phyloP scores from a whole-genome alignment of 2,329 filamentous ascomycete genomes.

The Coniochaeta ligniaria region DNA sequence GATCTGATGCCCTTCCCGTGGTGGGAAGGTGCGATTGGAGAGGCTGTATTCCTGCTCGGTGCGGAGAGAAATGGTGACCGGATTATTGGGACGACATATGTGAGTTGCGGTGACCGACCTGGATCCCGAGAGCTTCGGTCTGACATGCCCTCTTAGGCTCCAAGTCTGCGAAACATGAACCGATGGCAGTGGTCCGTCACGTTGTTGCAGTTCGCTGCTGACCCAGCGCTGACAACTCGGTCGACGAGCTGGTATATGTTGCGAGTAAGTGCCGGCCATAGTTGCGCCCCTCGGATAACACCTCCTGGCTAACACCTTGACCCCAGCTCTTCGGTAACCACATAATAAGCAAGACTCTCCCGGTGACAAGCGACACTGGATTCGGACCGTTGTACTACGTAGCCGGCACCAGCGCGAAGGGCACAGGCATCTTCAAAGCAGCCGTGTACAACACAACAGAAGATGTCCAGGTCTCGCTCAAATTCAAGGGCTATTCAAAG shows the following conservation, averaged over 20 bases:
- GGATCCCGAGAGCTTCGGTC: slow-evolving; percentile 5
- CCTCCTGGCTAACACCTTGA: neutral
- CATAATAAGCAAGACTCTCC: slow-evolving; percentile 37
- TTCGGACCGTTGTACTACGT: slow-evolving; percentile 43
- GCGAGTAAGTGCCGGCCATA: slow-evolving; percentile 11
- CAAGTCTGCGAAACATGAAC: slow-evolving; percentile 41
- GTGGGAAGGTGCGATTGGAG: slow-evolving; percentile 55
- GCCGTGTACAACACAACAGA: slow-evolving; percentile 45
- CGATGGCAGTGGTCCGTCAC: slow-evolving; percentile 44
- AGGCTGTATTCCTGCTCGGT: slow-evolving; percentile 58
- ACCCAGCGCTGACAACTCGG: slow-evolving; percentile 37
- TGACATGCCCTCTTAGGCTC: slow-evolving; percentile 22
- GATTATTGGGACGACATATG: slow-evolving; percentile 41
- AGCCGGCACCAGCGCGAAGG: slow-evolving; percentile 33
- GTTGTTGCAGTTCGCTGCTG: slow-evolving; percentile 40
- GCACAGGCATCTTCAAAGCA: slow-evolving; percentile 39
- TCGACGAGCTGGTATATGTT: slow-evolving; percentile 44
- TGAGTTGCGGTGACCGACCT: slow-evolving; percentile 8
- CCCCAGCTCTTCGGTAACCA: slow-evolving; percentile 35
- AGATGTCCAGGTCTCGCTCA: slow-evolving; percentile 35
- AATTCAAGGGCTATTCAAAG: slow-evolving; percentile 33
- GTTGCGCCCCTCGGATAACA: slow-evolving; percentile 9
- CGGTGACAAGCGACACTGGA: slow-evolving; percentile 28
- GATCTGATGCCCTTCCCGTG: slow-evolving; percentile 40
- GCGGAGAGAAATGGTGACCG: slow-evolving; percentile 58